A percentile compares a stretch with the other conserved stretches of the same genome.
Conservation (phyloP, 495 filamentous ascomycete genomes). For the Xylaria sp. region DNA sequence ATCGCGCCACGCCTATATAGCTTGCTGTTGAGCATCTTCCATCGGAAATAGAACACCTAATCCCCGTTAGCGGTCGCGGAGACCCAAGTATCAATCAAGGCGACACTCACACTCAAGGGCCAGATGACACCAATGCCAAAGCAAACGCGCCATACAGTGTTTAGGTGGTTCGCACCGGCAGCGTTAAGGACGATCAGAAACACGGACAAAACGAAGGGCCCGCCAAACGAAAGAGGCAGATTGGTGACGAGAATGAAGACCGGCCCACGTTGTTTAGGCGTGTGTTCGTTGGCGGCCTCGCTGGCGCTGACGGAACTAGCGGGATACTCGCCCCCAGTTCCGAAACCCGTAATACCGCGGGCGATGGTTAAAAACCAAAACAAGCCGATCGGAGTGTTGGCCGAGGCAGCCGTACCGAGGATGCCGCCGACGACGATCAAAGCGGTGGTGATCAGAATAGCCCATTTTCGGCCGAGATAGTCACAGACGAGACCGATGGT, state of each 20-base stretch:
- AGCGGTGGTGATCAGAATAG: constrained; percentile 57
- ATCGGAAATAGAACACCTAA: constrained; percentile 56
- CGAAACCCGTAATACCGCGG: constrained; percentile 61
- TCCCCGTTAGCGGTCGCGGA: not conserved
- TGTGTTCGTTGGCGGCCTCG: constrained; percentile 57
- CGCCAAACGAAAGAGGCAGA: constrained; percentile 57
- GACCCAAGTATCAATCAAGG: not conserved
- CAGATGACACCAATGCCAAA: constrained; percentile 60
- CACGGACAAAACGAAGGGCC: constrained; percentile 55
- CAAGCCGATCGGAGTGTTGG: constrained; percentile 55
- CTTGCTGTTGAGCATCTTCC: constrained; percentile 59
- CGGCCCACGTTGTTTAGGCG: constrained; percentile 42
- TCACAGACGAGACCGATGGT: constrained; percentile 59
- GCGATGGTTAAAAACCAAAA: constrained; percentile 64
- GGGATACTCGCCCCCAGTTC: constrained; percentile 52
- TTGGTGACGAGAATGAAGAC: constrained; percentile 63
- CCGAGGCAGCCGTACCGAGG: constrained; percentile 54
- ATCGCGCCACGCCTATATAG: constrained; percentile 59
- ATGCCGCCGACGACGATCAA: constrained; percentile 62
- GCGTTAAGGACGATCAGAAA: constrained; percentile 56
- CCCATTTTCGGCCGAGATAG: constrained; percentile 60
- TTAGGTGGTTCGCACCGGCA: constrained; percentile 47
- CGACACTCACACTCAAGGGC: constrained; percentile 44
- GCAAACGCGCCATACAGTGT: constrained; percentile 59
- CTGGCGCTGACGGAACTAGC: constrained; percentile 53